A percentile compares a stretch with the other conserved stretches of the same genome.
Evolutionary conservation across 805 yeast genomes (phyloP).

Genomic region (Martiniozyma abietophila): DNA sequence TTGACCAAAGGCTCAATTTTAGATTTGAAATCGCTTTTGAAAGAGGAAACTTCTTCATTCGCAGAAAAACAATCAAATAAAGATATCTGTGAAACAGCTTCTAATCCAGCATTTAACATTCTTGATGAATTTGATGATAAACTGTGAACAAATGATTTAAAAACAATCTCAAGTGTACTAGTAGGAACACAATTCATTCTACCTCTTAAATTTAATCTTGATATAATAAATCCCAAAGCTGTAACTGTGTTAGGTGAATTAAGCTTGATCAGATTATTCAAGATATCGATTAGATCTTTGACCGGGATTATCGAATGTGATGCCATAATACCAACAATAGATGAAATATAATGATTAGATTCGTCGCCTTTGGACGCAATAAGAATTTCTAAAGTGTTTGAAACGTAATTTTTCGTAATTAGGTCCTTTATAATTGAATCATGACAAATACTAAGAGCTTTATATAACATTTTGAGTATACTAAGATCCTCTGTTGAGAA

Average conservation of each 20-base stretch:
- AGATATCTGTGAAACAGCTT: slow-evolving; percentile 34
- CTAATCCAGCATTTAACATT: slow-evolving; percentile 26
- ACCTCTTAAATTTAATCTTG: slow-evolving; percentile 34
- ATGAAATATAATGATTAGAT: slow-evolving; percentile 15
- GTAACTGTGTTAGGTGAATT: slow-evolving; percentile 15
- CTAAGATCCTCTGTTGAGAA: too few relatives aligned
- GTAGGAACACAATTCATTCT: slow-evolving; percentile 17
- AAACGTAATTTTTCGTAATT: too few relatives aligned
- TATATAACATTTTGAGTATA: slow-evolving; percentile 14
- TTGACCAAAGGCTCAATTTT: slow-evolving; percentile 34
- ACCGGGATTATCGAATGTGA: slow-evolving; percentile 29
- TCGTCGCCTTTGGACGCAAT: too few relatives aligned
- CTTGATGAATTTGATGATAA: slow-evolving; percentile 15
- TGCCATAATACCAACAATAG: slow-evolving; percentile 21
- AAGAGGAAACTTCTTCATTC: slow-evolving; percentile 12
- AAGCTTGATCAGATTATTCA: slow-evolving; percentile 7
- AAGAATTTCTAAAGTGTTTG: too few relatives aligned
- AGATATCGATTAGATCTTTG: slow-evolving; percentile 4
- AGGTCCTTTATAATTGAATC: too few relatives aligned
- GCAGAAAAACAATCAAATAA: slow-evolving; percentile 31
- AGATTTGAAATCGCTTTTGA: slow-evolving; percentile 21
- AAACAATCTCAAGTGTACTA: slow-evolving; percentile 7
- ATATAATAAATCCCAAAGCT: slow-evolving; percentile 35
- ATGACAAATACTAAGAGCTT: slow-evolving; percentile 20
- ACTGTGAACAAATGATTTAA: slow-evolving; percentile 18